These are phyloP conservation scores for Lachancea fermentati DNA, from an alignment of 805 yeast genomes.

Conservation along the genomic window DNA sequence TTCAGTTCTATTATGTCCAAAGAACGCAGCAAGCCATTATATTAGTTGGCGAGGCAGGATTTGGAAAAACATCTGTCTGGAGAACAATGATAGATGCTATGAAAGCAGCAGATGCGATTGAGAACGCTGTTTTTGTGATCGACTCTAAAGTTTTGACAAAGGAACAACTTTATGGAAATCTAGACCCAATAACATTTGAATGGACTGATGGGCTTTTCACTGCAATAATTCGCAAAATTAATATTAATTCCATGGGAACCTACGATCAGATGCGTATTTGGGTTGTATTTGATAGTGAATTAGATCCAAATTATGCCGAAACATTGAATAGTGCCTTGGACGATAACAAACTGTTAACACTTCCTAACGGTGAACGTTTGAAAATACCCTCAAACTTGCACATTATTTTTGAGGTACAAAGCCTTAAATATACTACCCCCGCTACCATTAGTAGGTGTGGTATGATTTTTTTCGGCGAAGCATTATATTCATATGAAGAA, in stretches of 20 bases:
- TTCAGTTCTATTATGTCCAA: slow-evolving; percentile 59
- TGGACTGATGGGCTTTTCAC: slow-evolving; percentile 91
- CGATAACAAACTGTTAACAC: slow-evolving; percentile 73
- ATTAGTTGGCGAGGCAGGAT: slow-evolving; percentile 68
- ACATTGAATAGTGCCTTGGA: slow-evolving; percentile 85
- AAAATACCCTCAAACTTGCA: slow-evolving; percentile 57
- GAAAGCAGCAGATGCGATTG: slow-evolving; percentile 32
- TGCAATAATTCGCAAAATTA: slow-evolving; percentile 51
- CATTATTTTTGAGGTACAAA: slow-evolving; percentile 72
- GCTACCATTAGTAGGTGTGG: slow-evolving; percentile 95
- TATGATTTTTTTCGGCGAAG: slow-evolving; percentile 54
- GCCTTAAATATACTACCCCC: slow-evolving; percentile 63
- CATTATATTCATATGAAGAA: neutral
- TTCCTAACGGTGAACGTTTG: slow-evolving; percentile 87
- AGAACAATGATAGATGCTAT: slow-evolving; percentile 43
- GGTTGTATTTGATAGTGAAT: slow-evolving; percentile 87
- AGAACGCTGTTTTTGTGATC: slow-evolving; percentile 41
- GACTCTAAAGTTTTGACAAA: slow-evolving; percentile 77
- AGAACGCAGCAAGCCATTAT: slow-evolving; percentile 71
- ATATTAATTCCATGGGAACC: slow-evolving; percentile 13
- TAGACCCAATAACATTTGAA: slow-evolving; percentile 76
- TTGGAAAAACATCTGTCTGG: slow-evolving; percentile 65
- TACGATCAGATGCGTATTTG: slow-evolving; percentile 53
- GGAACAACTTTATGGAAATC: slow-evolving; percentile 56
- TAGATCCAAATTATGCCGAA: slow-evolving; percentile 93